Evolutionary conservation across 306 rosid species (phyloP).

Genomic region (Hippophae gyantsensis): DNA sequence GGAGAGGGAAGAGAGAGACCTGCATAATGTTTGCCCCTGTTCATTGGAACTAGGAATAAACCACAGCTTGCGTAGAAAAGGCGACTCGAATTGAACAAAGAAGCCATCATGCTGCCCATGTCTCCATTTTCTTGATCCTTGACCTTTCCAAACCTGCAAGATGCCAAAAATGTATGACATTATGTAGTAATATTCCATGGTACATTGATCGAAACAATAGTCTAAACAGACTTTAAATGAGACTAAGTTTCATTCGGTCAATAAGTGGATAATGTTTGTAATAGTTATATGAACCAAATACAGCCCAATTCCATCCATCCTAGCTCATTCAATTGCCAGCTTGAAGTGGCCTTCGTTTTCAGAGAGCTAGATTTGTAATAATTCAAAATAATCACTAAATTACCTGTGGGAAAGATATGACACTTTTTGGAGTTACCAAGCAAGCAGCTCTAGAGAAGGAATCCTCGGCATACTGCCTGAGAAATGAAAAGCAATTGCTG

Average conservation of each 20-base stretch:
- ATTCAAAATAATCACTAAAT: background rate
- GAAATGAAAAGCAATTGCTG: conserved; percentile 59
- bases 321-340: too few relatives aligned
- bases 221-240: background rate
- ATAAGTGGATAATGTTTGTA: background rate
- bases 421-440: conserved; percentile 75
- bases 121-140: conserved; percentile 92
- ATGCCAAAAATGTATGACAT: conserved; percentile 7
- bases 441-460: conserved; percentile 86
- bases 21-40: conserved; percentile 79
- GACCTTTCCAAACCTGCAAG: conserved; percentile 96
- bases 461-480: conserved; percentile 92
- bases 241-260: background rate
- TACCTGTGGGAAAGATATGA: conserved; percentile 97
- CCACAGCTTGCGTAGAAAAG: conserved; percentile 70
- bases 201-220: conserved; percentile 8
- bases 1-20: conserved; percentile 42
- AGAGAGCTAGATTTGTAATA: background rate
- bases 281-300: background rate
- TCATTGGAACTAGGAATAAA: conserved; percentile 77
- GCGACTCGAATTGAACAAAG: conserved; percentile 83
- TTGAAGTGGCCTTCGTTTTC: background rate
- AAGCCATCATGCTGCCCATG: conserved; percentile 88
- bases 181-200: background rate
- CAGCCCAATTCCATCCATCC: too few relatives aligned